Base-by-base conservation (phyloP, 1,284 basidiomycete genomes). In the Ustilago crameri region DNA sequence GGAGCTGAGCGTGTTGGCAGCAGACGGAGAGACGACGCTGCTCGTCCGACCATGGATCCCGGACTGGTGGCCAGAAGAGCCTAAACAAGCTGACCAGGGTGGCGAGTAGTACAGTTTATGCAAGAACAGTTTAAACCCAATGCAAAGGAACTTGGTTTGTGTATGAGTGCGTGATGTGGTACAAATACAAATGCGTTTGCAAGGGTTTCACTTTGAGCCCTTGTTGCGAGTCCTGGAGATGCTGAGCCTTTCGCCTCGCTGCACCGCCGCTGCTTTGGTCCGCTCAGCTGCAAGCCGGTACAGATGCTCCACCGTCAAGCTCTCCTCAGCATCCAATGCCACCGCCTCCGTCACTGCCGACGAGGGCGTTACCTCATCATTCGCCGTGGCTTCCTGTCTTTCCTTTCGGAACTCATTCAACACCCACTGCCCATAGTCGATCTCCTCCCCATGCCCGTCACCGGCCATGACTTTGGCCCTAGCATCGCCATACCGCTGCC, bases 31-130 rank as follows among this genome's bases (percentile, higher is more conserved):
- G 37, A 59, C 59, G 20, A 60, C 45, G 26, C 17, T 78, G 38
- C 23, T 62, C 22, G 68, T 75, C 34, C 54, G 51, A 53, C 75
- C 76, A 0, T 78, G 60, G 59, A 70, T 78, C 27, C 76, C 74
- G 1, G 27, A 9, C 12, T 76, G 74, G 75, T 78, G 76, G 76
- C 75, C 75, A 9, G 48, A 68, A 30, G 45, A 62, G 24, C 40
- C 41, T 15, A 30, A 17, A 26, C 55, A 10, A 42, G 41, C 18
- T 5, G 35, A 37, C 9, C 14, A 40, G 38, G 17, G 42, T 8
- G 35, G 44, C 17, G 20, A 44, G 2, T 14, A 32, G 14, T 27
- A 24, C 17, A 43, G 27, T 34, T 34, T 8, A 22, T 15, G 17
- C 10, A 42, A 7, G 14, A 41, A n/a, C n/a, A n/a, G n/a, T n/a